These are phyloP conservation scores for Dactylis glomerata DNA, from an alignment of 176 grass and related monocot genomes.

Conservation along the genomic window DNA sequence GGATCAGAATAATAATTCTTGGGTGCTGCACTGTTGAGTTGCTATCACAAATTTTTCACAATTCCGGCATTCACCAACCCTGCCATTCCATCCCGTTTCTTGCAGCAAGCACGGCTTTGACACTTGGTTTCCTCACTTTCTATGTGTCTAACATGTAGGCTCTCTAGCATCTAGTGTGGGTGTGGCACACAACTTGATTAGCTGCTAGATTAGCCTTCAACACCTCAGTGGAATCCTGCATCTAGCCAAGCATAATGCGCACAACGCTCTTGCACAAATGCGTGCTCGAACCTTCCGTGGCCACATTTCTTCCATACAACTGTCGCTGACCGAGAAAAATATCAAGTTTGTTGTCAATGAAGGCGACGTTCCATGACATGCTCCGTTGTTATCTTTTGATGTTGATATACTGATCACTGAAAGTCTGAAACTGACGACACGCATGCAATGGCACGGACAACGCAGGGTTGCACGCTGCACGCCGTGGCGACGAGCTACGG, in stretches of 20 bases:
- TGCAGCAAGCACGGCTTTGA: background rate
- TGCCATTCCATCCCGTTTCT: background rate
- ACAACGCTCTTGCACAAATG: constrained; percentile 32
- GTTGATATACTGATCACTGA: background rate
- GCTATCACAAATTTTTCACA: constrained; percentile 24
- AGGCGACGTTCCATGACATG: background rate
- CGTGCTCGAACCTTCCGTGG: constrained; percentile 4
- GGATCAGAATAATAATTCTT: constrained; percentile 6
- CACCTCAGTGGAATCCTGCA: constrained; percentile 16
- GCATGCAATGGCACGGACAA: background rate
- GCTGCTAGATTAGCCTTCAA: constrained; percentile 13
- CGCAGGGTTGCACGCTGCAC: constrained; percentile 73
- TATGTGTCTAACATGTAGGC: background rate
- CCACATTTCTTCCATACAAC: constrained; percentile 5
- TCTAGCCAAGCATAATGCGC: constrained; percentile 20
- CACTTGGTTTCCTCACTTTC: constrained; percentile 11
- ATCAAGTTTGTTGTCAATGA: background rate
- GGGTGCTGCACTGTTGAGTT: background rate
- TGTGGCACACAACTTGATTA: constrained; percentile 8
- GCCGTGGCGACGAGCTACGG: constrained; percentile 75
- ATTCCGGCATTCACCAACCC: constrained; percentile 19
- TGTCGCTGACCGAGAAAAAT: background rate
- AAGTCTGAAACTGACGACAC: background rate
- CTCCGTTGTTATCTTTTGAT: background rate
- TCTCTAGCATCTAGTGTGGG: background rate